Evolutionary conservation across 2,329 filamentous ascomycete species (phyloP).

Genomic region (Cladosporium sp.): DNA sequence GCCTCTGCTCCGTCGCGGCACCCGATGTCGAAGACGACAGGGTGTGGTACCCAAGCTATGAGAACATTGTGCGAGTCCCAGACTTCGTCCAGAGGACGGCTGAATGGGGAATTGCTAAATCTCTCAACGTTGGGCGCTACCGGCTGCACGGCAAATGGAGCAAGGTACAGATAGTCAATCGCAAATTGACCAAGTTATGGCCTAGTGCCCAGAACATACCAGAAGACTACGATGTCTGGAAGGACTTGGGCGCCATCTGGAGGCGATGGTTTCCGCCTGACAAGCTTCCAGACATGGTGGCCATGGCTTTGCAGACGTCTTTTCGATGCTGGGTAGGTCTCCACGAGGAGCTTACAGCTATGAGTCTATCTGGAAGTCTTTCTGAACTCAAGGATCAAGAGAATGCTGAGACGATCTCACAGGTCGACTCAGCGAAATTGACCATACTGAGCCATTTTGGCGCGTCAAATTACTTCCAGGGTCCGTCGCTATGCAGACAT

Average conservation of each 20-base stretch:
- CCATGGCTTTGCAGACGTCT: slow-evolving; percentile 14
- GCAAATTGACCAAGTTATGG: slow-evolving; percentile 14
- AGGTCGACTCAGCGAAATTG: background rate
- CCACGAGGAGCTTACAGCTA: background rate
- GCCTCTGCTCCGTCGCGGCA: background rate
- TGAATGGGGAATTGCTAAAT: background rate
- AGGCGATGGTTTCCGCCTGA: background rate
- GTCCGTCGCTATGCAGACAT: no score
- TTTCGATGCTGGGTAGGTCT: background rate
- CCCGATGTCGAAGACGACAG: no score
- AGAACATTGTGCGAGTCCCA: background rate
- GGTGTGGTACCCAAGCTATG: no score
- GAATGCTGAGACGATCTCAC: background rate
- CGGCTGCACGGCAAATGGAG: background rate
- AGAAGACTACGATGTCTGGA: slow-evolving; percentile 1
- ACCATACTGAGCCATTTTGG: no score
- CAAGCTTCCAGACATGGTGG: slow-evolving; percentile 14
- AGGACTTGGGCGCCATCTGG: background rate
- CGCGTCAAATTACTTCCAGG: no score
- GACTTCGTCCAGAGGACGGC: background rate
- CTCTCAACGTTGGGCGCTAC: background rate
- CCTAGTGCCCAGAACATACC: slow-evolving; percentile 8
- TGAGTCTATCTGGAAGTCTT: background rate
- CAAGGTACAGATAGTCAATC: slow-evolving; percentile 8
- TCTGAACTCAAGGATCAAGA: background rate